phyloP scores from a whole-genome alignment of 352 stramenopile genomes.

The Globisporangium recalcitrans region DNA sequence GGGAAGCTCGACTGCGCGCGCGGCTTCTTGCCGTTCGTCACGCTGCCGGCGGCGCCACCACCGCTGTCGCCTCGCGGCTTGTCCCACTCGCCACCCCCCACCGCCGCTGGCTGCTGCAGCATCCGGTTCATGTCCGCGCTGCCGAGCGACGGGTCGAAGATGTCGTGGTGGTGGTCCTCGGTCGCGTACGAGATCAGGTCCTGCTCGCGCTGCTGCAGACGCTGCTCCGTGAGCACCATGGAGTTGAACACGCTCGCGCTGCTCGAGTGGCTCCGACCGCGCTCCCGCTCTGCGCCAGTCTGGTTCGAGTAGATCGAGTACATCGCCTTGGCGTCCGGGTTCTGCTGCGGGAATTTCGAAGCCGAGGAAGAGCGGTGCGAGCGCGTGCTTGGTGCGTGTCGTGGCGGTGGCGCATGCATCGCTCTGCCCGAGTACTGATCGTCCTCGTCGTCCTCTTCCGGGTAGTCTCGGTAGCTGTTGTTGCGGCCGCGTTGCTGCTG shows the following conservation, averaged over 20 bases:
- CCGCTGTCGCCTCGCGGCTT: neutral
- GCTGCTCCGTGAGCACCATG: conserved; percentile 49
- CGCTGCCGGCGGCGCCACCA: neutral
- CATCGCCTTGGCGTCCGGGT: conserved; percentile 17
- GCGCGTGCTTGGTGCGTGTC: conserved; percentile 6
- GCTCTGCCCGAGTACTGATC: conserved; percentile 16
- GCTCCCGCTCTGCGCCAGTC: conserved; percentile 8
- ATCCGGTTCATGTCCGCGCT: conserved; percentile 1
- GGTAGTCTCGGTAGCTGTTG: conserved; percentile 22
- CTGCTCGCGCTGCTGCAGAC: conserved; percentile 55
- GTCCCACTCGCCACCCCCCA: conserved; percentile 10
- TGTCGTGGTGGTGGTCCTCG: conserved; percentile 39
- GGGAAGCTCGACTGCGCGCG: conserved; percentile 54
- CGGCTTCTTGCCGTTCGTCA: conserved; percentile 10
- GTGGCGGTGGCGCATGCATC: conserved; percentile 7
- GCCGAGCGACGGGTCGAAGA: conserved; percentile 17
- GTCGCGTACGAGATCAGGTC: conserved; percentile 53
- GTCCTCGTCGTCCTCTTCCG: conserved; percentile 31
- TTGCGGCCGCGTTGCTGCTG: conserved; percentile 18
- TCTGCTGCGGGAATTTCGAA: conserved; percentile 5
- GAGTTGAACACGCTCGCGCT: conserved; percentile 36
- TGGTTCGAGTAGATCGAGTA: conserved; percentile 35
- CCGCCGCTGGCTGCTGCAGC: neutral
- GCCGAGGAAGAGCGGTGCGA: conserved; percentile 7
- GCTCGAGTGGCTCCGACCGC: conserved; percentile 17